Evolutionary conservation across 805 yeast genomes (phyloP), one percentile per base, ranked within the genome.

Genomic region (Yueomyces sp.): DNA sequence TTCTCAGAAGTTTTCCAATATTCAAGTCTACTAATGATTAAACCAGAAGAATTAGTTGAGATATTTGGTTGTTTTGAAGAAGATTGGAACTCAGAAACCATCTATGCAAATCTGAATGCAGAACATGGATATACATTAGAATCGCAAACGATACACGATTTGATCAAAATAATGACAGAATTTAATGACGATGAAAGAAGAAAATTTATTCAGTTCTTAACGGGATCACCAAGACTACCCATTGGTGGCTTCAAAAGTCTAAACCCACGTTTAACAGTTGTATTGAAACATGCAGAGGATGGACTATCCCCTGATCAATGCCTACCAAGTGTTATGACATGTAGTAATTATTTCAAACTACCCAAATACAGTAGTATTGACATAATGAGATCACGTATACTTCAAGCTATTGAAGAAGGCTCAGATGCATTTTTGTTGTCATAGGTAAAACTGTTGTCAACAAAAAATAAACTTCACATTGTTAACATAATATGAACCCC

Each of bases 241-340:
- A 74, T 86, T 55, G 97, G 97, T 1, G 97, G 97, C 0, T 90
- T 90, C 66, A 81, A 81, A 52, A 74, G 83, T 0, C 66, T 90
- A 44, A 71, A 73, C 39, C 98, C 98, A 0, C 81, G 74, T 43
- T 71, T 90, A 40, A 90, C 97, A 0, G 87, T 92, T 34, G 97
- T 92, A 2, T 65, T 85, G 47, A 87, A 85, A 56, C 79, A 73
- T 45, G 72, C 81, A n/a, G 97, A 90, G 42, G 78, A 73, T 40
- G 81, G 79, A 0, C 57, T 74, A 28, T 62, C 65, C 9, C 73
- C 84, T 4, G 95, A 90, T 60, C 86, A 79, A 47, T 87, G 81
- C 55, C 68, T 92, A 45, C 97, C 98, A 2, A 85, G 95, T 63
- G 98, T 92, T 3, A 90, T 90, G 98, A 90, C 98, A 0, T 90